A percentile compares a stretch with the other conserved stretches of the same genome.
phyloP scores from a whole-genome alignment of 2,329 filamentous ascomycete genomes.

The Fusarium subtropicale region DNA sequence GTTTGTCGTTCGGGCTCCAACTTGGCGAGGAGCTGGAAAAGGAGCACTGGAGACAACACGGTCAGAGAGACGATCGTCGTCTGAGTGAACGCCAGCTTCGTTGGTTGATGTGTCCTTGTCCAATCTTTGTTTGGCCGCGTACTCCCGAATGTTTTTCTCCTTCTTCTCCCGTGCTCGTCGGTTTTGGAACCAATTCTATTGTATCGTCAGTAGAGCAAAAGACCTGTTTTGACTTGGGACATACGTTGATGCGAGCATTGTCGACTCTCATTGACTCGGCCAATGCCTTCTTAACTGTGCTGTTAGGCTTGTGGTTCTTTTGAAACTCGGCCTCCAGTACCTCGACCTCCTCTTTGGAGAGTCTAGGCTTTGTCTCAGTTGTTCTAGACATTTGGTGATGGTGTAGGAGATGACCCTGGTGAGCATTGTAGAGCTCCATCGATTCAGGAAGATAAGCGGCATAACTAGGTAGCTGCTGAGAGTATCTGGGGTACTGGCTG shows the following conservation, averaged over 20 bases:
- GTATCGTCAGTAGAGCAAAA: conserved; percentile 48
- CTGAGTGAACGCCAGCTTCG: conserved; percentile 45
- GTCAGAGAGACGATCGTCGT: conserved; percentile 50
- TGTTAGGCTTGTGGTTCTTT: conserved; percentile 73
- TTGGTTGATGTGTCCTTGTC: conserved; percentile 51
- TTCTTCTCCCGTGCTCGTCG: conserved; percentile 73
- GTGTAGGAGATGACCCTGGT: conserved; percentile 53
- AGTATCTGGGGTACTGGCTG: conserved; percentile 50
- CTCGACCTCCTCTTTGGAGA: conserved; percentile 70
- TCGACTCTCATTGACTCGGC: conserved; percentile 73
- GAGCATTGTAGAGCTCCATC: conserved; percentile 54
- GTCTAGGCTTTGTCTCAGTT: conserved; percentile 63
- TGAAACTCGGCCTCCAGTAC: conserved; percentile 70
- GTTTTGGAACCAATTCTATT: conserved; percentile 77
- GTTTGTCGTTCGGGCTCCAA: conserved; percentile 18
- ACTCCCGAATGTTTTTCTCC: conserved; percentile 64
- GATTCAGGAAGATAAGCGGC: conserved; percentile 54
- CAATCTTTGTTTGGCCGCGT: conserved; percentile 54
- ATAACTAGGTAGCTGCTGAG: conserved; percentile 52
- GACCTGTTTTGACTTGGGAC: background rate
- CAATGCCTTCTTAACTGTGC: conserved; percentile 69
- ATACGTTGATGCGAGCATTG: conserved; percentile 71
- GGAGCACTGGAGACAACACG: conserved; percentile 57
- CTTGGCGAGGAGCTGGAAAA: conserved; percentile 50
- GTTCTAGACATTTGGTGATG: conserved; percentile 56